Evolutionary conservation across 2,329 filamentous ascomycete genomes (phyloP).

Genomic region (Pezicula radicicola): DNA sequence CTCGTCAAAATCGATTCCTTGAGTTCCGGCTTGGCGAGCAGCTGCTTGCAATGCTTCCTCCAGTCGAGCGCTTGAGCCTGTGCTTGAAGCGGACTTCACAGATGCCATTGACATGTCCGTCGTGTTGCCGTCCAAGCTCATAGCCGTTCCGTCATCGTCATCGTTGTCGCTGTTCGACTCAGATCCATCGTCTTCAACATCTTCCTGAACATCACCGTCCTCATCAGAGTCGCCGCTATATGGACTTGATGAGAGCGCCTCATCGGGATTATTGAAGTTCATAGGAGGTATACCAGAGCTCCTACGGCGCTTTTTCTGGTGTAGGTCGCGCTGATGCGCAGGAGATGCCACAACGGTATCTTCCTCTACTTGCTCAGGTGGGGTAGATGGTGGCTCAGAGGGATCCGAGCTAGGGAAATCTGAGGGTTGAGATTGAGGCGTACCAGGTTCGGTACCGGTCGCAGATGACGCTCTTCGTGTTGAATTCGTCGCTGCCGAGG

Average conservation of each 20-base stretch:
- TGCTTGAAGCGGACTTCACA: conserved; percentile 52
- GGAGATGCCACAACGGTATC: conserved; percentile 56
- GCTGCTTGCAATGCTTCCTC: conserved; percentile 78
- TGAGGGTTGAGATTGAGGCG: conserved; percentile 20
- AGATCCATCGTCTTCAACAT: conserved; percentile 47
- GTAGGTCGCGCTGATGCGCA: conserved; percentile 60
- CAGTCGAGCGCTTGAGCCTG: conserved; percentile 68
- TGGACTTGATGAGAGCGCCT: conserved; percentile 73
- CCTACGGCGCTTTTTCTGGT: conserved; percentile 59
- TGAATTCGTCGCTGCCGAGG: conserved; percentile 69
- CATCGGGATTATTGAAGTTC: conserved; percentile 62
- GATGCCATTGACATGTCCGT: conserved; percentile 67
- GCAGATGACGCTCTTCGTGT: conserved; percentile 68
- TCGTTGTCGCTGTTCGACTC: conserved; percentile 46
- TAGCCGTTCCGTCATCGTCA: conserved; percentile 74
- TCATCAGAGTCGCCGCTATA: conserved; percentile 60
- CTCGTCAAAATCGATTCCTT: conserved; percentile 57
- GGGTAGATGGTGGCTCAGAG: conserved; percentile 59
- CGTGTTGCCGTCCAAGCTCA: conserved; percentile 73
- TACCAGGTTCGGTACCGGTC: conserved; percentile 18
- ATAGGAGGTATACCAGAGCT: conserved; percentile 65
- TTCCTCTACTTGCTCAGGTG: conserved; percentile 60
- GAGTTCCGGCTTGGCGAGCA: conserved; percentile 70
- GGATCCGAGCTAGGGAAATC: conserved; percentile 39
- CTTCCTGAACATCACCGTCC: conserved; percentile 38